Evolutionary conservation across 83 land plant genomes (phyloP).

Genomic region (Thuja plicata): DNA sequence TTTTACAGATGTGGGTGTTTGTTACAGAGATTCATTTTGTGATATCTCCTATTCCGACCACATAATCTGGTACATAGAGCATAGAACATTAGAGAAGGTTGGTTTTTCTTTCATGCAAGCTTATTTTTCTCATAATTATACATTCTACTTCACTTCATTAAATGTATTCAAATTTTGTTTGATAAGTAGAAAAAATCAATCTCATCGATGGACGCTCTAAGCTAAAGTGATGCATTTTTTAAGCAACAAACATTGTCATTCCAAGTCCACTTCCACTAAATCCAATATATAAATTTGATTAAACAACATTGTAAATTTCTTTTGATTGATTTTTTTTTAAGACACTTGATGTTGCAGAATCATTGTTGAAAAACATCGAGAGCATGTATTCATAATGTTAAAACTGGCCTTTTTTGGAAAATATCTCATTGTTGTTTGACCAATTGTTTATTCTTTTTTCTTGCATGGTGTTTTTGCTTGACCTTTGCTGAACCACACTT

Average conservation of each 20-base stretch:
- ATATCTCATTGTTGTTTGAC: slow-evolving; percentile 13
- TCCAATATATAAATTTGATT: slow-evolving; percentile 17
- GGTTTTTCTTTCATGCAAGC: no score
- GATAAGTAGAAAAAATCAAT: no score
- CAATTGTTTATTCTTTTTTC: background rate
- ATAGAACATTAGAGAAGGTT: no score
- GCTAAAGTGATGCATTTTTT: background rate
- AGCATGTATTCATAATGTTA: slow-evolving; percentile 21
- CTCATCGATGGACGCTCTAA: no score
- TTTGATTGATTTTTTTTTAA: slow-evolving; percentile 5
- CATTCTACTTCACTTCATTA: no score
- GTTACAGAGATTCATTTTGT: no score
- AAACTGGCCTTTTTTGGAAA: slow-evolving; percentile 12
- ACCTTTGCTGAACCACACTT: background rate
- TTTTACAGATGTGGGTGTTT: no score
- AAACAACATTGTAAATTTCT: slow-evolving; percentile 10
- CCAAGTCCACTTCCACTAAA: slow-evolving; percentile 28
- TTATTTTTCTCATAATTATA: no score
- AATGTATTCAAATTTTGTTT: no score
- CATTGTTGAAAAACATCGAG: slow-evolving; percentile 4
- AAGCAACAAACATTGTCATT: slow-evolving; percentile 13
- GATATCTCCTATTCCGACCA: no score
- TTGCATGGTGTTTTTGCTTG: background rate
- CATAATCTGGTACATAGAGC: no score
- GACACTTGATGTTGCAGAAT: background rate